Evolutionary conservation across 345 rosid species (phyloP).

Genomic region (Eucalyptus virginea): DNA sequence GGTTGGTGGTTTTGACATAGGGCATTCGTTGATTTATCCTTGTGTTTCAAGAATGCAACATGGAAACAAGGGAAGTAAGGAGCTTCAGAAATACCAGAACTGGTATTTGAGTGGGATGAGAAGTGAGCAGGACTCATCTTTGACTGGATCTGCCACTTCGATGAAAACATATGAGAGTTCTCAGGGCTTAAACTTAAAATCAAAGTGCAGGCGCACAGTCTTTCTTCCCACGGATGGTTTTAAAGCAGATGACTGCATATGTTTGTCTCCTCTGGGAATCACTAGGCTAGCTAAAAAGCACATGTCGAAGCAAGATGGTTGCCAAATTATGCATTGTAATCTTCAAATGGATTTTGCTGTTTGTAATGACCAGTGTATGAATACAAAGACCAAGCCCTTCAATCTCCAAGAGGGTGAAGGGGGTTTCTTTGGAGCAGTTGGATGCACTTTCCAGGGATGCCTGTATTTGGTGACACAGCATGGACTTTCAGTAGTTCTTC

Average conservation of each 20-base stretch:
- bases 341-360: conserved; percentile 27
- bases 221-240: conserved; percentile 54
- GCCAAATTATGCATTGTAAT: conserved; percentile 42
- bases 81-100: conserved; percentile 7
- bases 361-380: conserved; percentile 50
- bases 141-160: conserved; percentile 43
- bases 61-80: conserved; percentile 1
- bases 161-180: conserved; percentile 9
- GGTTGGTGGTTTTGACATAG: conserved; percentile 59
- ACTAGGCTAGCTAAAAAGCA: conserved; percentile 57
- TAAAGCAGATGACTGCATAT: conserved; percentile 45
- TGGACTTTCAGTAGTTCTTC: conserved; percentile 89
- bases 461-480: conserved; percentile 69
- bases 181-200: conserved; percentile 19
- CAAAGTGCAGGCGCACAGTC: conserved; percentile 29
- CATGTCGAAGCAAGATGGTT: conserved; percentile 8
- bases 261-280: conserved; percentile 79
- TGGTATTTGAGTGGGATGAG: conserved; percentile 13
- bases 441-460: conserved; percentile 78
- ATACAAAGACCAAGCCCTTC: conserved; percentile 7
- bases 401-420: conserved; percentile 27
- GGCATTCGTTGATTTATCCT: conserved; percentile 27
- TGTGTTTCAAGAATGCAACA: not conserved
- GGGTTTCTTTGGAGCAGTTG: conserved; percentile 50
- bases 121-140: conserved; percentile 14